phyloP scores from a whole-genome alignment of 1,284 basidiomycete genomes.

The Sporisorium scitamineum region DNA sequence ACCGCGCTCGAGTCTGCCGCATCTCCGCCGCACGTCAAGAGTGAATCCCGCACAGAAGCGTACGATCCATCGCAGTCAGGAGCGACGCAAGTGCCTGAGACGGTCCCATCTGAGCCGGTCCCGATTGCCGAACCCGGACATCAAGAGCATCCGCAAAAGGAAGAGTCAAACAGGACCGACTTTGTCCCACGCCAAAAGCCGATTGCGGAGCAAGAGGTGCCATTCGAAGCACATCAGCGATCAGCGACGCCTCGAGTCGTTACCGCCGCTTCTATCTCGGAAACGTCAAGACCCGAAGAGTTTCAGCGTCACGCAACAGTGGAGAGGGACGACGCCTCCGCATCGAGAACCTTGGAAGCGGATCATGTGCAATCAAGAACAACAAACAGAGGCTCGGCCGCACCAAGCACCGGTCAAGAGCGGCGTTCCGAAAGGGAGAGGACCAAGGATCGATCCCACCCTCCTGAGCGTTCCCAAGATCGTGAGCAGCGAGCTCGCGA shows the following conservation, averaged over 20 bases:
- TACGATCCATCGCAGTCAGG: conserved; percentile 5
- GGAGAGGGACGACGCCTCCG: conserved; percentile 10
- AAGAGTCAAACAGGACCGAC: neutral
- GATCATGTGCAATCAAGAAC: conserved; percentile 19
- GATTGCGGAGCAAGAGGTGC: neutral
- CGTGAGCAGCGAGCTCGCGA: conserved; percentile 46
- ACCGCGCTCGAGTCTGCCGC: neutral
- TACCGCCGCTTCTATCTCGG: neutral
- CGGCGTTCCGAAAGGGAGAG: conserved; percentile 30
- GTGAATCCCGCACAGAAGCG: conserved; percentile 13
- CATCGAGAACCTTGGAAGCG: conserved; percentile 4
- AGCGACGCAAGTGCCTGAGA: neutral
- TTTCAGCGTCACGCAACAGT: neutral
- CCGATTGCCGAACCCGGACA: neutral
- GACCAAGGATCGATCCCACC: conserved; percentile 30
- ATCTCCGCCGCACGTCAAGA: conserved; percentile 10
- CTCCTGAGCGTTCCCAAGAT: conserved; percentile 42
- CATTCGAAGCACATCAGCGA: conserved; percentile 1
- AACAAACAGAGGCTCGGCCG: conserved; percentile 17
- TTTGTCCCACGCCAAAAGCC: neutral
- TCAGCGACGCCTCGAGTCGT: conserved; percentile 10
- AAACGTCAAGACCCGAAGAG: conserved; percentile 12
- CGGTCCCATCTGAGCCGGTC: neutral
- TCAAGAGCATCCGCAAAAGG: neutral
- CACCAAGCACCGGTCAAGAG: conserved; percentile 22